A percentile compares a stretch with the other conserved stretches of the same genome.
These are phyloP conservation scores for Aspergillus texensis DNA, from an alignment of 2,329 filamentous ascomycete species.

Conservation along the genomic window DNA sequence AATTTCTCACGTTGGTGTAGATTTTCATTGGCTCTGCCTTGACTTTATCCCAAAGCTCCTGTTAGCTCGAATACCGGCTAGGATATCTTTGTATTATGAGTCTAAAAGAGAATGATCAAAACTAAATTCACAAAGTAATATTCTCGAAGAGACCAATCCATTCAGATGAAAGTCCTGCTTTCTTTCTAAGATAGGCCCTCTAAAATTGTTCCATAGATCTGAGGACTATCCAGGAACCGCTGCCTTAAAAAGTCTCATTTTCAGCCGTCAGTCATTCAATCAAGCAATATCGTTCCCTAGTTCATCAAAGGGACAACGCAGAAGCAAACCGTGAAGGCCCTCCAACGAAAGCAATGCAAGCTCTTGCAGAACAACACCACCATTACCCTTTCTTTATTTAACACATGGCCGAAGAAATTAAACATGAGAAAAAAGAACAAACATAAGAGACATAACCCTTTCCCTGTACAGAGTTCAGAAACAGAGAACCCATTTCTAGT, in stretches of 20 bases:
- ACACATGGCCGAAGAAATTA: conserved; percentile 1
- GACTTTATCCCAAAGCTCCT: not conserved
- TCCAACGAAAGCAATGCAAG: conserved; percentile 1
- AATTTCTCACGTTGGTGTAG: not conserved
- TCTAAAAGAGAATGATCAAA: not conserved
- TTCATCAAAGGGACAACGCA: not conserved
- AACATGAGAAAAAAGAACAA: not conserved
- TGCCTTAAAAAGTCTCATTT: not conserved
- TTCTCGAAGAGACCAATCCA: not conserved
- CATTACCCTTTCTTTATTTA: conserved; percentile 4
- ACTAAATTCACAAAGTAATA: not conserved
- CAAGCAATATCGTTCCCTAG: conserved; percentile 3
- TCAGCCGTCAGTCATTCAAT: conserved; percentile 6
- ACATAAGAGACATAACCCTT: not conserved
- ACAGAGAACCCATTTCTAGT: conserved; percentile 14
- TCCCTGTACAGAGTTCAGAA: conserved; percentile 4
- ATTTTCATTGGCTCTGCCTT: not conserved
- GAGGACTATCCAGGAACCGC: not conserved
- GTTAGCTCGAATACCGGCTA: not conserved
- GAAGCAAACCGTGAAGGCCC: conserved; percentile 1
- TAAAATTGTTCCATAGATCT: not conserved
- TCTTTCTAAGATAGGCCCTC: conserved; percentile 4
- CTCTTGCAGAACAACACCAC: not conserved
- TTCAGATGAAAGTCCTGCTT: conserved; percentile 4
- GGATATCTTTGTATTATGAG: not conserved